A percentile compares a stretch with the other conserved stretches of the same genome.
phyloP scores from a whole-genome alignment of 176 grass and related monocot genomes.

The Puya raimondii region DNA sequence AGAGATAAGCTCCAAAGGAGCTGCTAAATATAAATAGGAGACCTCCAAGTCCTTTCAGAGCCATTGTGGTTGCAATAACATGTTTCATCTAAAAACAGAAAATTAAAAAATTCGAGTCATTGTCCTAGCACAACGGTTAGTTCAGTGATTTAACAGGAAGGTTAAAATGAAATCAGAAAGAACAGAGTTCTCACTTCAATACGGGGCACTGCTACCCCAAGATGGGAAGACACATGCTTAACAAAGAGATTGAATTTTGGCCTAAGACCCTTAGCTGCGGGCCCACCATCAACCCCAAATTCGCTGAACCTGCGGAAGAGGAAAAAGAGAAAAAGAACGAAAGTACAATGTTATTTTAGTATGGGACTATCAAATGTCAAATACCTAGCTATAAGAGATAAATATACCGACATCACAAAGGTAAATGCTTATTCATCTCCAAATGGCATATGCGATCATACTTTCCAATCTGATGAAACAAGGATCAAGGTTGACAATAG shows the following conservation, averaged over 20 bases:
- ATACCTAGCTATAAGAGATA: no score
- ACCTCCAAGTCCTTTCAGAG: slow-evolving; percentile 75
- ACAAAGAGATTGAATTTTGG: slow-evolving; percentile 60
- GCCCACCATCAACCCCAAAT: slow-evolving; percentile 76
- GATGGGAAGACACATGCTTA: slow-evolving; percentile 44
- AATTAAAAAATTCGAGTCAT: neutral
- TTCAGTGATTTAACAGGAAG: neutral
- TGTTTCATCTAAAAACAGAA: slow-evolving; percentile 62
- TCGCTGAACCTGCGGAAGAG: slow-evolving; percentile 51
- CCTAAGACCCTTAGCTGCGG: slow-evolving; percentile 61
- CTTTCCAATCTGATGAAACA: no score
- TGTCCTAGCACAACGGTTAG: neutral
- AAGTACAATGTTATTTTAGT: no score
- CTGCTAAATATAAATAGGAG: slow-evolving; percentile 90
- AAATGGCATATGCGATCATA: no score
- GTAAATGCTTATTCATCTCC: no score
- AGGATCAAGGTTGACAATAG: no score
- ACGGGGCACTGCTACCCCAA: slow-evolving; percentile 58
- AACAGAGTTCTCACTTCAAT: slow-evolving; percentile 43
- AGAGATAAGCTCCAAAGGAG: slow-evolving; percentile 70
- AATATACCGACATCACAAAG: no score
- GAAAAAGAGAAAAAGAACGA: neutral
- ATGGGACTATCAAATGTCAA: no score
- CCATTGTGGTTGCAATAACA: slow-evolving; percentile 56
- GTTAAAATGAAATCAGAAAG: neutral